Conservation (phyloP, 2,329 filamentous ascomycete species). For the Aspergillus awamori region DNA sequence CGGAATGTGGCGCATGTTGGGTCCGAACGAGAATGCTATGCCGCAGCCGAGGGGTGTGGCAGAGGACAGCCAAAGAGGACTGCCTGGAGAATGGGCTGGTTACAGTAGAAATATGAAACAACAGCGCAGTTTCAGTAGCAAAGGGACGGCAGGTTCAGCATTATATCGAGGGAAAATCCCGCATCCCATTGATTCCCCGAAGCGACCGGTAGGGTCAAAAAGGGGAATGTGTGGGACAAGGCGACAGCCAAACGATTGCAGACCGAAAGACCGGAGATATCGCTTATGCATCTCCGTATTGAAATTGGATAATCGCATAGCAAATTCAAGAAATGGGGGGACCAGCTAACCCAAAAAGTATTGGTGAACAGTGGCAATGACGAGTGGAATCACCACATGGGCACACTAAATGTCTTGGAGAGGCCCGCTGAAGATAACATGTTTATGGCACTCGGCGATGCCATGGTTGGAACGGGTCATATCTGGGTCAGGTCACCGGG, state of each 20-base stretch:
- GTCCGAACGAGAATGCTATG: not conserved
- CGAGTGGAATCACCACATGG: not conserved
- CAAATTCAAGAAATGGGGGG: not conserved
- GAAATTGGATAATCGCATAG: not conserved
- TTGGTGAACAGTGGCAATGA: not conserved
- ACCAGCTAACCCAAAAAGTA: not conserved
- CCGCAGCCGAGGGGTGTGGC: not conserved
- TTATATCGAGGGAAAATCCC: slow-evolving; percentile 4
- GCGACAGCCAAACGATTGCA: not conserved
- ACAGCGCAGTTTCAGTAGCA: not conserved
- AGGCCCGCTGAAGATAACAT: not conserved
- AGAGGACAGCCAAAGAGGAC: not conserved
- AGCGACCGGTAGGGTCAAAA: not conserved
- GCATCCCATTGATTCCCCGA: not conserved
- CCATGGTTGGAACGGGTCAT: not conserved
- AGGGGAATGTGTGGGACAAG: slow-evolving; percentile 11
- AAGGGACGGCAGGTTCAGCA: not conserved
- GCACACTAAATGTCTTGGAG: not conserved
- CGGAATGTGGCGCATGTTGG: not conserved
- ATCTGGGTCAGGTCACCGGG: not conserved
- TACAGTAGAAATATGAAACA: slow-evolving; percentile 4
- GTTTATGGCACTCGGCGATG: not conserved
- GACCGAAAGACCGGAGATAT: not conserved
- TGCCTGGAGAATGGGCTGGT: not conserved
- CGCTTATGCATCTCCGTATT: not conserved